Evolutionary conservation across 2,329 filamentous ascomycete species (phyloP).

Genomic region (Sporothrix sp.): DNA sequence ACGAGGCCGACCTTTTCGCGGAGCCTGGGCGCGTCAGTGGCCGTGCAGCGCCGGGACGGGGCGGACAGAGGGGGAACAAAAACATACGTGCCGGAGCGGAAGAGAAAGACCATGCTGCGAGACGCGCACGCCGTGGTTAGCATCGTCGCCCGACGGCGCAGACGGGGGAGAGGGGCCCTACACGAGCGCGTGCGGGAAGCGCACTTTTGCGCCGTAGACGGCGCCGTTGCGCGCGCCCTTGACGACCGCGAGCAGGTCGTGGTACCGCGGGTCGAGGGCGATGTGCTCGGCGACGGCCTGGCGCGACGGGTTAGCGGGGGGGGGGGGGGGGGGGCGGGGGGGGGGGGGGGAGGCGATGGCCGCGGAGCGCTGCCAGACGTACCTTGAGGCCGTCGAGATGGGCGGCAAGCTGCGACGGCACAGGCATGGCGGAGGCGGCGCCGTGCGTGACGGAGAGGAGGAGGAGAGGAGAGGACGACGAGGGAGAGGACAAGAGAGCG

Average conservation of each 20-base stretch:
- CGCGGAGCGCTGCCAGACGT: neutral
- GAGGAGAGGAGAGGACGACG: neutral
- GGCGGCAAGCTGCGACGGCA: constrained; percentile 3
- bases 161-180: constrained; percentile 25
- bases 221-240: constrained; percentile 95
- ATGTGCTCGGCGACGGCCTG: constrained; percentile 65
- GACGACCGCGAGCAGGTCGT: constrained; percentile 72
- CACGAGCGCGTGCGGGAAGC: constrained; percentile 95
- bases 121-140: constrained; percentile 6
- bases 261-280: constrained; percentile 73
- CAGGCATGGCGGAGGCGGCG: neutral
- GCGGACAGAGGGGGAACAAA: constrained; percentile 9
- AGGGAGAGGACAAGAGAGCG: neutral
- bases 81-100: constrained; percentile 79
- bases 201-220: constrained; percentile 94
- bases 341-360: neutral
- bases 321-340: too few species aligned
- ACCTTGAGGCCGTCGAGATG: constrained; percentile 5
- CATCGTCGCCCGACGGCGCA: too few species aligned
- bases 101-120: constrained; percentile 84
- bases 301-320: too few species aligned
- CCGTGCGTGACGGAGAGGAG: neutral
- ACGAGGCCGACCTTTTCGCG: constrained; percentile 70
- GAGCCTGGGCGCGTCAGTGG: constrained; percentile 29
- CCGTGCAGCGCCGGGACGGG: neutral